Base-by-base conservation (phyloP, 345 rosid species). In the Eucalyptus shirleyi region DNA sequence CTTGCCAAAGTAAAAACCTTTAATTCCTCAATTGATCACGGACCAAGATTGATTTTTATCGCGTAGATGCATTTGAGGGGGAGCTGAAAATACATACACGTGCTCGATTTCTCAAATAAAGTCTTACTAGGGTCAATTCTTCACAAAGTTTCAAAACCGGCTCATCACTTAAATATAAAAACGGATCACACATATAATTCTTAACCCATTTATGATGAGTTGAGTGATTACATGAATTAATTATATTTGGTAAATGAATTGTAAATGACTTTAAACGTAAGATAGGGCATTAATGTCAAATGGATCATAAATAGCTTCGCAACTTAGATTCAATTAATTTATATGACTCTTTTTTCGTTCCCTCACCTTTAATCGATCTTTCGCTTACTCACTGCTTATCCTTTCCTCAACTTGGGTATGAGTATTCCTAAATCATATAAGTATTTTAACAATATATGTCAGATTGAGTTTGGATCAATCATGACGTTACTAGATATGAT, bases 301-400 rank as follows among this genome's bases (percentile, higher is more conserved):
- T 56, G 3, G 62, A 56, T 56, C 13, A 24, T 24, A 56, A 56
- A 56, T 56, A 11, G 6, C 1, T 56, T 56, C 3, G 0, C 13
- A 23, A 10, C 14, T 56, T 24, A 56, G 3, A 56, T 10, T 24
- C 13, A 56, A 56, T 9, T 4, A 5, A 56, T 24, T 23, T 56
- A 9, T 56, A 4, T 1, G 6, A 56, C 14, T 9, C 0, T 56
- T 56, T 24, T 12, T 56, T 56, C 0, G 1, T 56, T 24, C 2
- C 2, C 6, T 10, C 30, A 56, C 30, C 0, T 56, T 56, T 19
- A 56, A 13, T 56, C 1, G 1, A 56, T 56, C 0, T 56, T 26
- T 3, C 6, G 2, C 1, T 56, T 24, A 56, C 62, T 24, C 62
- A 26, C 6, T 24, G 0, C 14, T 4, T 12, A 56, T 26, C 6